These are phyloP conservation scores for Telopea speciosissima DNA, from an alignment of 177 flowering plant genomes.

Conservation along the genomic window DNA sequence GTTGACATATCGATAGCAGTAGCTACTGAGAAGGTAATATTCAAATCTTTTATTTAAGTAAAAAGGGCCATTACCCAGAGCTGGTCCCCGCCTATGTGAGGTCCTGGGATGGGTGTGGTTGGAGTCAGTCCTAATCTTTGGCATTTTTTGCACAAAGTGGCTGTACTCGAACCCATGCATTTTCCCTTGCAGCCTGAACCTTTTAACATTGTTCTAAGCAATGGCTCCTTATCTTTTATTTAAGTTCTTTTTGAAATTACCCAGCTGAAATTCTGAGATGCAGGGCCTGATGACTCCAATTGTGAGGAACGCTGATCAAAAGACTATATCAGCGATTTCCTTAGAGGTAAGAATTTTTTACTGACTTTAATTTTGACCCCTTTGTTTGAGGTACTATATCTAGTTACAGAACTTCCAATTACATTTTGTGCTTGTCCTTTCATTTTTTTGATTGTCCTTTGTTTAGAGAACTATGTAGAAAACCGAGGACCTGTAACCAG, in stretches of 20 bases:
- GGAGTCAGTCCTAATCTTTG: too few relatives aligned
- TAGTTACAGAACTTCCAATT: neutral
- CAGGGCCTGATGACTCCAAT: constrained; percentile 99
- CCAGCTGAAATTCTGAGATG: constrained; percentile 6
- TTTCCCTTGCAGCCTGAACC: too few relatives aligned
- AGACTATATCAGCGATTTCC: constrained; percentile 79
- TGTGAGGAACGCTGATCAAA: constrained; percentile 86
- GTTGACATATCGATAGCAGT: constrained; percentile 96
- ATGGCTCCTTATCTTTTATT: too few relatives aligned
- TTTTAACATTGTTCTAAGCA: too few relatives aligned
- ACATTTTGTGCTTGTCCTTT: neutral
- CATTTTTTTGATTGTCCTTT: neutral
- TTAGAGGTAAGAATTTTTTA: constrained; percentile 45
- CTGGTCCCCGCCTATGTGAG: too few relatives aligned
- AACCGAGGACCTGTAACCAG: too few relatives aligned
- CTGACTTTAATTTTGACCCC: neutral
- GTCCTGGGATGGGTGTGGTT: too few relatives aligned
- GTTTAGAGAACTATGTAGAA: neutral
- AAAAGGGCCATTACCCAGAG: neutral
- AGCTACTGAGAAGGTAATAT: constrained; percentile 89
- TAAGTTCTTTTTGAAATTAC: neutral
- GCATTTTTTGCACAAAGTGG: too few relatives aligned
- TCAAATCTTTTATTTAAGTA: neutral
- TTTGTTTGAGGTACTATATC: neutral
- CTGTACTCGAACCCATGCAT: too few relatives aligned